Base-by-base conservation (phyloP, 2,329 filamentous ascomycete genomes). In the Zasmidium cellare region DNA sequence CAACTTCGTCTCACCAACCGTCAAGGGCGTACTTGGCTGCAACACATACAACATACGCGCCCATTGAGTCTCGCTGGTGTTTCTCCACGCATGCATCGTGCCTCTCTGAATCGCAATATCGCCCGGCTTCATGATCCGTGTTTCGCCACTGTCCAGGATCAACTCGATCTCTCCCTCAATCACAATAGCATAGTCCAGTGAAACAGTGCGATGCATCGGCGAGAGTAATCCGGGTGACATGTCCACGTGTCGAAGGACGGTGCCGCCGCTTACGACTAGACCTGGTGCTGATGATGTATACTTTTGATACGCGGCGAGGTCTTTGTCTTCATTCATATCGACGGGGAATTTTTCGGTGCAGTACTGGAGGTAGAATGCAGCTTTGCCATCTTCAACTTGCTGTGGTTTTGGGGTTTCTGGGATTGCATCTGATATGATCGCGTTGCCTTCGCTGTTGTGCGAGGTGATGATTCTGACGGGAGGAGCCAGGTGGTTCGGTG, bases 311-410 rank as follows among this genome's bases (percentile, higher is more conserved):
- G 73, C 71, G 6, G 69, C 61, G 16, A 84, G 69, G 65, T 85
- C 82, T 53, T 73, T 66, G 57, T 80, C 75, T 20, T 71, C 62
- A 62, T 74, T 72, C 61, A 84, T 69, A 51, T 78, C 65, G 19
- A 78, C 77, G 0, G 81, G 80, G 45, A 76, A 78, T 48, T 74
- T 68, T 48, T 77, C 75, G 3, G 82, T 79, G 7, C 78, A 77
- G 69, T 83, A 84, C 57, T 74, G 75, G 28, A 83, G 76, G 25
- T 74, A 75, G 64, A 83, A 83, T 2, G 70, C 70, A 16, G 77
- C 77, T 25, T 75, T 74, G 3, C 62, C 66, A 22, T 59, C 59
- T 57, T 78, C 75, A 35, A 74, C 68, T 24, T 69, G 52, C 51
- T 73, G 60, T 53, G 56, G 62, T 12, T 56, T 51, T 7, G 64